Percentiles rank a stretch among this genome's conserved stretches.
phyloP scores from a whole-genome alignment of 305 asterid species.

The Fraxinus xanthoxyloides region DNA sequence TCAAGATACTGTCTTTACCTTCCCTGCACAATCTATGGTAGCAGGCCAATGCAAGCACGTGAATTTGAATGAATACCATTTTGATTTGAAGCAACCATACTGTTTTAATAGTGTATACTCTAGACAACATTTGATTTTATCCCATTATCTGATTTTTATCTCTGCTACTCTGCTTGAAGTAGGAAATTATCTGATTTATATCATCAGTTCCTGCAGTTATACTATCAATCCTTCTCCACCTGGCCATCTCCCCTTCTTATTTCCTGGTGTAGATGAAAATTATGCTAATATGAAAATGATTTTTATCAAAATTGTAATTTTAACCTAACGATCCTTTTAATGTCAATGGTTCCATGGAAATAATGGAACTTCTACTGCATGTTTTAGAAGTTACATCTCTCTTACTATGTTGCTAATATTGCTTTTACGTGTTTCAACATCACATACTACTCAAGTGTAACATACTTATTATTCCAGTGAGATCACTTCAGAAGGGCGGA shows the following conservation, averaged over 20 bases:
- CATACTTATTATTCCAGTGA: constrained; percentile 33
- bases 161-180: not conserved
- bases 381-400: not conserved
- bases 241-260: not conserved
- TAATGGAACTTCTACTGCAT: not conserved
- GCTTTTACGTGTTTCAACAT: not conserved
- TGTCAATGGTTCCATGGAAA: not conserved
- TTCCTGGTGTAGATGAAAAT: not conserved
- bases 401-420: not conserved
- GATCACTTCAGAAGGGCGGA: constrained; percentile 86
- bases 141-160: not conserved
- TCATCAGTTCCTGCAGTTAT: not conserved
- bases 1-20: not conserved
- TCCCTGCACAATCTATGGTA: not conserved
- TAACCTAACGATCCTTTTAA: not conserved
- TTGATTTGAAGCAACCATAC: not conserved
- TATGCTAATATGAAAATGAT: not conserved
- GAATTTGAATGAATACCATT: not conserved
- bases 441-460: not conserved
- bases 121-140: not conserved
- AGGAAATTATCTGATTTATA: not conserved
- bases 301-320: not conserved
- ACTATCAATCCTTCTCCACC: not conserved
- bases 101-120: not conserved
- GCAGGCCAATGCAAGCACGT: not conserved